Evolutionary conservation across 148 eudicot genomes (phyloP), one percentile per base, ranked within the genome.

Genomic region (Fallopia convolvulus): DNA sequence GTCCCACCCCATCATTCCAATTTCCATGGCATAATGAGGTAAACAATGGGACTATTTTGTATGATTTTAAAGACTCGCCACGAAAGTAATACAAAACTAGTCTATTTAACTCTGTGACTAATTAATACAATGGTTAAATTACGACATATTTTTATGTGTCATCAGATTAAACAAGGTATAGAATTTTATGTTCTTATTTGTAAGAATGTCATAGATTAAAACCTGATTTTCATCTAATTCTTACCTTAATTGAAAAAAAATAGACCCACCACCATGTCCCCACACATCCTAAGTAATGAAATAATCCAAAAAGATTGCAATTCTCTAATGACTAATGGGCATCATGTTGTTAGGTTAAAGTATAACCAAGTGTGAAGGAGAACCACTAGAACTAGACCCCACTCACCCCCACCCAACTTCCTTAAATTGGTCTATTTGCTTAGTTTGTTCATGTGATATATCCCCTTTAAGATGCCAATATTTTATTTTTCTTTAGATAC

Each of bases 341-440:
- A 26, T 63, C 15, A 63, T 63, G 70, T 63, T 63, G 70, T 3
- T 23, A 63, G 17, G 70, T 63, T 63, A 63, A 63, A 63, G 70
- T 63, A 63, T 30, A 63, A 63, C 32, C 70, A 63, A 63, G 70
- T 63, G 70, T 30, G 70, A 63, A 63, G 70, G 70, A 20, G 14
- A 58, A 10, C 32, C 30, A 20, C 9, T 55, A 58, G 32, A 23
- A 53, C 13, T 14, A 53, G 58, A 53, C 58, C 32, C 65, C 11
- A 58, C 65, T 21, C 21, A 42, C n/a, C 55, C 55, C 55, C 55
- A 15, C 55, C 26, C 9, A 56, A 21, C 26, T 56, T 56, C 32
- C 63, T 56, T 20, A 56, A 56, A 56, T n/a, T 20, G 63, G 30
- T 56, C 63, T 20, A 6, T 21, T 56, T 56, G 63, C 32, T 56